Conservation (phyloP, 2,329 filamentous ascomycete species). For the Trichoderma sp. region DNA sequence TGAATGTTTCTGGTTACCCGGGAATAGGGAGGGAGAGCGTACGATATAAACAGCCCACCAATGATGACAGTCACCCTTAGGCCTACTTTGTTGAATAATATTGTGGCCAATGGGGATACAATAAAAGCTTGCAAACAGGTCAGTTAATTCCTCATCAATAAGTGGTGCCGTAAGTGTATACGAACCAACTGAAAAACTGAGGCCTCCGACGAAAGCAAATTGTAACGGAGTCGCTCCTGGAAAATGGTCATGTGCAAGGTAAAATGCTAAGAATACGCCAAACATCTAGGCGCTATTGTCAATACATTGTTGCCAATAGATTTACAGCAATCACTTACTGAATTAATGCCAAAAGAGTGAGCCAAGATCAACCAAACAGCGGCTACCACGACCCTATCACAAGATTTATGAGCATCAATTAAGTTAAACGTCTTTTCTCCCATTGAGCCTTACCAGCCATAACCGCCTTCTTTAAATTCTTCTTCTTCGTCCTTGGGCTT, state of each 20-base stretch:
- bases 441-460: constrained; percentile 6
- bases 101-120: background rate
- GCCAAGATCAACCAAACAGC: constrained; percentile 2
- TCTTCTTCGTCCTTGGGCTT: background rate
- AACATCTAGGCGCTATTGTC: constrained; percentile 4
- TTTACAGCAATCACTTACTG: background rate
- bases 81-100: background rate
- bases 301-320: background rate
- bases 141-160: constrained; percentile 57
- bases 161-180: constrained; percentile 63
- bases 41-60: constrained; percentile 17
- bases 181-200: constrained; percentile 44
- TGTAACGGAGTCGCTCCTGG: constrained; percentile 63
- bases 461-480: constrained; percentile 4
- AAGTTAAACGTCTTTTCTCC: too few relatives aligned
- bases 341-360: constrained; percentile 17
- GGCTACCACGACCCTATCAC: constrained; percentile 1
- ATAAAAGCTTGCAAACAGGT: constrained; percentile 48
- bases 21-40: background rate
- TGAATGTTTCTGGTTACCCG: too few relatives aligned
- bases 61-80: background rate
- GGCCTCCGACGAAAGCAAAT: constrained; percentile 71
- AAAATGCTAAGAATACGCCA: constrained; percentile 58
- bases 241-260: constrained; percentile 59
- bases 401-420: background rate